Conservation (phyloP, 2,329 filamentous ascomycete genomes). For the Orbilia ellipsospora region DNA sequence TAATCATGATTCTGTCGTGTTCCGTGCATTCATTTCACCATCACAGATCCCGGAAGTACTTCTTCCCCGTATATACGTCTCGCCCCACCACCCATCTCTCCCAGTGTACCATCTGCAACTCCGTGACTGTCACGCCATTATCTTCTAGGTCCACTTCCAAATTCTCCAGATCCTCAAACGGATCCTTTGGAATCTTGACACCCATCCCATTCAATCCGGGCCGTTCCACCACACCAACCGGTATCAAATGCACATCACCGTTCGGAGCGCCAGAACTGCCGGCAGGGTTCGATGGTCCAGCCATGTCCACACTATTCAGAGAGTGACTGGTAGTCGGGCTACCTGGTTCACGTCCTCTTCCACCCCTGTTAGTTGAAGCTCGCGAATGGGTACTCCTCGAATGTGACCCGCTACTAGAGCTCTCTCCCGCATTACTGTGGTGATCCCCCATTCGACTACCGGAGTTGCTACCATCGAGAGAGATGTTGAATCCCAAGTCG, state of each 20-base stretch:
- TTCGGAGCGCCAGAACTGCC: constrained; percentile 16
- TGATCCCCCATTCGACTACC: constrained; percentile 44
- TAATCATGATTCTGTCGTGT: constrained; percentile 34
- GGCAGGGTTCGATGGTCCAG: constrained; percentile 37
- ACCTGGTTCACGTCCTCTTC: constrained; percentile 33
- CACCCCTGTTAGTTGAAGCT: constrained; percentile 28
- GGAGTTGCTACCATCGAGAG: constrained; percentile 44
- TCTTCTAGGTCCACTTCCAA: constrained; percentile 58
- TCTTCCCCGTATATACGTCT: constrained; percentile 58
- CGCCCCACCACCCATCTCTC: constrained; percentile 59
- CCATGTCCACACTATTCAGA: constrained; percentile 38
- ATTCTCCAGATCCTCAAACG: constrained; percentile 52
- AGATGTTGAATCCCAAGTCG: constrained; percentile 52
- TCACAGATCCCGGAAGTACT: constrained; percentile 57
- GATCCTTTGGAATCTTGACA: constrained; percentile 48
- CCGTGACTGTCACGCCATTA: constrained; percentile 57
- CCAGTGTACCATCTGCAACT: constrained; percentile 58
- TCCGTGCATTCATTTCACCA: background rate
- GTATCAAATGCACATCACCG: constrained; percentile 49
- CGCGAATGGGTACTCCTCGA: constrained; percentile 49
- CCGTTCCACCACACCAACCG: constrained; percentile 46
- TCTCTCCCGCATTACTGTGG: constrained; percentile 47
- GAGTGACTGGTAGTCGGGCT: constrained; percentile 51
- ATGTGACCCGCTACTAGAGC: constrained; percentile 39
- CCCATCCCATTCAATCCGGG: constrained; percentile 42